Conservation (phyloP, 2,329 filamentous ascomycete species). For the Aspergillus phoenicis region DNA sequence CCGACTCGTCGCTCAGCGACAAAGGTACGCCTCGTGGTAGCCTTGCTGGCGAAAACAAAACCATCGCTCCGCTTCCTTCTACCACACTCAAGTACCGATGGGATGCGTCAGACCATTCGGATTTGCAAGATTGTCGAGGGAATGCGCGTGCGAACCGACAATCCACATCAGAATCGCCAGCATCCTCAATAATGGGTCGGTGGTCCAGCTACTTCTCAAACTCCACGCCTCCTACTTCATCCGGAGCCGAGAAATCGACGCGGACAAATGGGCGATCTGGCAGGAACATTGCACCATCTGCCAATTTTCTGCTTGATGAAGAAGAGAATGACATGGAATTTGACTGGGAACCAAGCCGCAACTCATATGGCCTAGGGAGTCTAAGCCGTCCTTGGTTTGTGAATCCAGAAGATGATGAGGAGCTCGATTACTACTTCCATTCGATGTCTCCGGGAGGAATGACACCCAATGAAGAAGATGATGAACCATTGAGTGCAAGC, state of each 20-base stretch:
- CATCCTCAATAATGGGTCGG: constrained; percentile 33
- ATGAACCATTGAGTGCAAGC: constrained; percentile 63
- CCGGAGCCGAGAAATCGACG: constrained; percentile 75
- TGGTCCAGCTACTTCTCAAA: constrained; percentile 48
- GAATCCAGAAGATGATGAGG: constrained; percentile 52
- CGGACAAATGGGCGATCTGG: constrained; percentile 52
- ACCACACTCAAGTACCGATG: constrained; percentile 84
- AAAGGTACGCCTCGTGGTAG: constrained; percentile 59
- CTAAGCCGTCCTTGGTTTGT: constrained; percentile 37
- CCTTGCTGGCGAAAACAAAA: constrained; percentile 70
- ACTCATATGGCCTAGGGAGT: constrained; percentile 16
- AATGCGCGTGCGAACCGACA: constrained; percentile 49
- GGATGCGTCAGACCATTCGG: constrained; percentile 71
- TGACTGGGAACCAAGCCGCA: constrained; percentile 45
- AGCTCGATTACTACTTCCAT: constrained; percentile 65
- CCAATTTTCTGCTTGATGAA: constrained; percentile 65
- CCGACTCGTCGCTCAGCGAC: constrained; percentile 52
- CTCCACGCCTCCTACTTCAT: constrained; percentile 65
- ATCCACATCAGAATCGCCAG: constrained; percentile 67
- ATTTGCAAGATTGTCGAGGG: constrained; percentile 55
- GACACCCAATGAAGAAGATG: constrained; percentile 82
- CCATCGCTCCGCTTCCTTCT: constrained; percentile 82
- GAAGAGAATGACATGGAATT: constrained; percentile 56
- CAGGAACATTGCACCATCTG: constrained; percentile 58
- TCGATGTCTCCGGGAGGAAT: constrained; percentile 87